These are phyloP conservation scores for Adansonia rubrostipa DNA, from an alignment of 441 rosid genomes.

Conservation along the genomic window DNA sequence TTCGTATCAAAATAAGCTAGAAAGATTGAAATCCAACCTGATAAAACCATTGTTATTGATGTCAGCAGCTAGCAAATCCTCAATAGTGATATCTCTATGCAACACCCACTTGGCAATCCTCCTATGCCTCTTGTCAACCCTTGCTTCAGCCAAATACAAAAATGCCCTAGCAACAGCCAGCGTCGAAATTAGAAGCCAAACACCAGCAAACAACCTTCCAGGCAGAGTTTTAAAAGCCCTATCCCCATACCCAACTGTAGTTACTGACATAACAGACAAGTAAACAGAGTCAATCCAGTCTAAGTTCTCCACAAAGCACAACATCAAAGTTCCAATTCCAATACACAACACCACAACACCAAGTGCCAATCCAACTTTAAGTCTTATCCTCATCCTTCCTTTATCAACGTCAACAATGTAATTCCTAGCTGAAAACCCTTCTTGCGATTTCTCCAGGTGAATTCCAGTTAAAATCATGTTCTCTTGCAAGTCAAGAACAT, in stretches of 20 bases:
- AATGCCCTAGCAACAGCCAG: slow-evolving; percentile 92
- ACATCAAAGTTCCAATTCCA: slow-evolving; percentile 61
- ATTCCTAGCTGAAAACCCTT: slow-evolving; percentile 57
- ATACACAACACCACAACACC: slow-evolving; percentile 73
- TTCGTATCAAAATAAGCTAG: not conserved
- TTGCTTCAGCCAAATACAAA: slow-evolving; percentile 75
- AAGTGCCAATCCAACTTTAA: slow-evolving; percentile 79
- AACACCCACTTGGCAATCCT: slow-evolving; percentile 70
- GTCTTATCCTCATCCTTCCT: slow-evolving; percentile 89
- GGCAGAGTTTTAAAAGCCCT: slow-evolving; percentile 66
- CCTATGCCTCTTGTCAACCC: slow-evolving; percentile 78
- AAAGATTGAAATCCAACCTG: slow-evolving; percentile 46
- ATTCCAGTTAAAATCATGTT: slow-evolving; percentile 64
- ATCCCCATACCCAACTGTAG: slow-evolving; percentile 89
- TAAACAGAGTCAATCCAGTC: slow-evolving; percentile 75
- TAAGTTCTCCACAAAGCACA: slow-evolving; percentile 60
- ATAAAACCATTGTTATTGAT: slow-evolving; percentile 74
- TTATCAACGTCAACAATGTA: slow-evolving; percentile 81
- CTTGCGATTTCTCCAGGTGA: slow-evolving; percentile 34
- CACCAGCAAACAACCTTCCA: slow-evolving; percentile 75
- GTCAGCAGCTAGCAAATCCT: slow-evolving; percentile 79
- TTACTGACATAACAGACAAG: slow-evolving; percentile 92
- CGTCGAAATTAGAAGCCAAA: slow-evolving; percentile 79
- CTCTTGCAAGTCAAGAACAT: slow-evolving; percentile 81
- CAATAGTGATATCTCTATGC: slow-evolving; percentile 76